Evolutionary conservation across 768 basidiomycete genomes (phyloP).

Genomic region (Leccinum uliginosum): DNA sequence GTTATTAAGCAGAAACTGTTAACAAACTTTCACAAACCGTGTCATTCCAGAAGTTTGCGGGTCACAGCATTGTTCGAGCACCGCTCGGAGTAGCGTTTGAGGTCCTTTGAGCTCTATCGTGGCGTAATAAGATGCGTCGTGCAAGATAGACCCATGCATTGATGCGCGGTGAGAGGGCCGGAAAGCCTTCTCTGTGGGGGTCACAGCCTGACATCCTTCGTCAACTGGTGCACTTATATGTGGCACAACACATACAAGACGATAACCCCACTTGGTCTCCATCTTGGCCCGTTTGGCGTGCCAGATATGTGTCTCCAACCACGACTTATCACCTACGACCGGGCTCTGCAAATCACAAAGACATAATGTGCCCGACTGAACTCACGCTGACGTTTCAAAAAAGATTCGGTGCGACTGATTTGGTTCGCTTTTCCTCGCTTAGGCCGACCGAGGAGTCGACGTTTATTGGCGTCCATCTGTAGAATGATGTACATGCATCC

Average conservation of each 20-base stretch:
- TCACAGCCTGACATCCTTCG: conserved; percentile 51
- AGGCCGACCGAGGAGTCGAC: conserved; percentile 42
- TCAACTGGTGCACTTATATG: background rate
- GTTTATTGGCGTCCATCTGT: conserved; percentile 52
- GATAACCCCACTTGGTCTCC: conserved; percentile 89
- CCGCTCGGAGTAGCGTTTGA: conserved; percentile 45
- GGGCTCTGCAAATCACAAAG: background rate
- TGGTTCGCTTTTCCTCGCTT: conserved; percentile 62
- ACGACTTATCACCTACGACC: conserved; percentile 69
- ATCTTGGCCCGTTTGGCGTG: conserved; percentile 97
- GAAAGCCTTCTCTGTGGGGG: conserved; percentile 89
- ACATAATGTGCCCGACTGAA: background rate
- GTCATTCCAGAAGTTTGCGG: conserved; percentile 61
- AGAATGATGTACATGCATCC: conserved; percentile 29
- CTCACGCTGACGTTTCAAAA: conserved; percentile 73
- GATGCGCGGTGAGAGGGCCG: conserved; percentile 90
- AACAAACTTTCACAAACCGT: conserved; percentile 38
- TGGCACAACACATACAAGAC: conserved; percentile 50
- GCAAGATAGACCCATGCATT: conserved; percentile 77
- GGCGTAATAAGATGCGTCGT: conserved; percentile 85
- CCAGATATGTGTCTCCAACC: conserved; percentile 97
- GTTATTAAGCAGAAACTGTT: conserved; percentile 1
- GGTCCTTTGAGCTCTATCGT: conserved; percentile 71
- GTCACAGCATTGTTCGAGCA: conserved; percentile 59
- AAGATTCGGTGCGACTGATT: conserved; percentile 51